phyloP scores from a whole-genome alignment of 176 grass and related monocot species.

The Avena sativa region DNA sequence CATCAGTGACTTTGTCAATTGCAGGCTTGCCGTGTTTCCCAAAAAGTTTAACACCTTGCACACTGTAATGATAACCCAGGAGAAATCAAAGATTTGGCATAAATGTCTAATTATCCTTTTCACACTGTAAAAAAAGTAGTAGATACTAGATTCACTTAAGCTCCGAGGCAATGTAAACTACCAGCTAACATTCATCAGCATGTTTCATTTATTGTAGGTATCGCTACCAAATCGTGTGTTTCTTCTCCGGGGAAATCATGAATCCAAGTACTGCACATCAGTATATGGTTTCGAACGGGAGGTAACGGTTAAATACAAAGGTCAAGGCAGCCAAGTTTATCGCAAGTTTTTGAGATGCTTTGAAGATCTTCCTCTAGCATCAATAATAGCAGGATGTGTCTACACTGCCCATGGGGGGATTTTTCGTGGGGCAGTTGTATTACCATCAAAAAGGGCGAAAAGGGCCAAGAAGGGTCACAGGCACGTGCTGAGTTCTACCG shows the following conservation, averaged over 20 bases:
- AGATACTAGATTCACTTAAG: background rate
- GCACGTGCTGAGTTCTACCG: conserved; percentile 31
- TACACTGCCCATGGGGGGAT: conserved; percentile 97
- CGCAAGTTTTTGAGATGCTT: conserved; percentile 94
- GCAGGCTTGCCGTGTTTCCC: background rate
- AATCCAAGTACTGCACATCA: conserved; percentile 98
- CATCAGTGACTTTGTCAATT: background rate
- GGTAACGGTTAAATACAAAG: conserved; percentile 83
- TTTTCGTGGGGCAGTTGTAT: conserved; percentile 62
- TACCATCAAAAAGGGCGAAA: conserved; percentile 67
- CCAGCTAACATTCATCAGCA: background rate
- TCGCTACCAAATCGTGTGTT: conserved; percentile 74
- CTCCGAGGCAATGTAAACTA: background rate
- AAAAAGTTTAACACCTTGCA: background rate
- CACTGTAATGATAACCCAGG: background rate
- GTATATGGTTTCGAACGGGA: conserved; percentile 95
- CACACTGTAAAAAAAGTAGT: background rate
- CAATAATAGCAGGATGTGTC: conserved; percentile 86
- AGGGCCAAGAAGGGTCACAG: conserved; percentile 77
- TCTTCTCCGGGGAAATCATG: conserved; percentile 92
- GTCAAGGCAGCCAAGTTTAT: conserved; percentile 82
- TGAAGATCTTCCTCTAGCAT: conserved; percentile 91
- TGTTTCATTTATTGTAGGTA: conserved; percentile 52
- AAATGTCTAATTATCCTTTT: background rate
- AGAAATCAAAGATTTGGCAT: background rate